phyloP scores from a whole-genome alignment of 2,329 filamentous ascomycete species.

The Ceratocystis huliohia region DNA sequence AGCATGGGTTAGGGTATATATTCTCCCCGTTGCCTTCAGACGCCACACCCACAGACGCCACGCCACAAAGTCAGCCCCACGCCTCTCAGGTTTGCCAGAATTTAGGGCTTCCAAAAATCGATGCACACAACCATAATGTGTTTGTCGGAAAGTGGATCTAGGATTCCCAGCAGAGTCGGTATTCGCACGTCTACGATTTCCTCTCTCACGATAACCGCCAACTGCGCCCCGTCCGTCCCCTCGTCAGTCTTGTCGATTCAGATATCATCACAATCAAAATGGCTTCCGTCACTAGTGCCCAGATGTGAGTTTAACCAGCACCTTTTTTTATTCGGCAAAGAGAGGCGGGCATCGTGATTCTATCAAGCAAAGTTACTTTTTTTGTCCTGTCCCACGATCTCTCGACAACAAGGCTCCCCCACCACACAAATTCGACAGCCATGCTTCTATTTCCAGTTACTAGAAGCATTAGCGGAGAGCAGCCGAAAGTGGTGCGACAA shows the following conservation, averaged over 20 bases:
- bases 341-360: slow-evolving; percentile 19
- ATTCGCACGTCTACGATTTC: slow-evolving; percentile 21
- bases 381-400: neutral
- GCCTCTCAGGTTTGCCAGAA: neutral
- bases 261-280: slow-evolving; percentile 22
- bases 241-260: slow-evolving; percentile 21
- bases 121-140: slow-evolving; percentile 20
- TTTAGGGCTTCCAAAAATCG: slow-evolving; percentile 12
- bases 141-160: slow-evolving; percentile 21
- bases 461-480: no score
- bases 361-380: neutral
- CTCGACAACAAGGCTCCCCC: neutral
- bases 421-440: neutral
- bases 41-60: slow-evolving; percentile 13
- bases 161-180: slow-evolving; percentile 19
- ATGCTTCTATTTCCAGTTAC: neutral
- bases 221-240: slow-evolving; percentile 18
- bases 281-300: slow-evolving; percentile 21
- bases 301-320: slow-evolving; percentile 21
- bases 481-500: neutral
- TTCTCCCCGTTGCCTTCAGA: neutral
- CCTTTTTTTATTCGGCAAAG: slow-evolving; percentile 4
- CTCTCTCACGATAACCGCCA: slow-evolving; percentile 21
- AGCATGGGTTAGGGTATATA: neutral
- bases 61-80: slow-evolving; percentile 11